phyloP scores from a whole-genome alignment of 2,329 filamentous ascomycete species.

The Conoideocrella luteorostrata region DNA sequence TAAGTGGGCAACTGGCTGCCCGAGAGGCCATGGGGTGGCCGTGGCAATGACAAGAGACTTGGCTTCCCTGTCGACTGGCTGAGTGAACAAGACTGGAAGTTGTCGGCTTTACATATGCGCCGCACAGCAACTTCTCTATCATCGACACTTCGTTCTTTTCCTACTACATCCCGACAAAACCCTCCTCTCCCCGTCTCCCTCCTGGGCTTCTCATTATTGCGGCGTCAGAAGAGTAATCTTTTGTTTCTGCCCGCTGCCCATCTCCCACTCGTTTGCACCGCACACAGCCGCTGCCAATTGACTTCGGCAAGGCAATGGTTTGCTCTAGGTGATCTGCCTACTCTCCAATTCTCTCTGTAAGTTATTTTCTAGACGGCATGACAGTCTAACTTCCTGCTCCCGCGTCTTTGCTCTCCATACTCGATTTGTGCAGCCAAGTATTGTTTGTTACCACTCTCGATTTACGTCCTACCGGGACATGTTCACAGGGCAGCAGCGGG shows the following conservation, averaged over 20 bases:
- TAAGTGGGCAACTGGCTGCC: no score
- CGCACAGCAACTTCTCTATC: slow-evolving; percentile 5
- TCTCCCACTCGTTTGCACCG: slow-evolving; percentile 6
- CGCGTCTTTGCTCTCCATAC: no score
- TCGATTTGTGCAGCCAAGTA: no score
- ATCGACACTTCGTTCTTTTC: not conserved
- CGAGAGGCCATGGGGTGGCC: no score
- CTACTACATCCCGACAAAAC: slow-evolving; percentile 1
- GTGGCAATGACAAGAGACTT: no score
- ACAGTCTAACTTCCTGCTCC: no score
- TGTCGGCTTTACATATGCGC: not conserved
- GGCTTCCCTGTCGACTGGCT: no score
- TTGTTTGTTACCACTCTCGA: no score
- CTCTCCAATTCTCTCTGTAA: slow-evolving; percentile 17
- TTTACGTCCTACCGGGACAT: no score
- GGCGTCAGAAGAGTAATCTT: slow-evolving; percentile 3
- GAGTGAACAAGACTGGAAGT: no score
- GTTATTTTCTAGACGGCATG: slow-evolving; percentile 5
- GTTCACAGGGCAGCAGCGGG: no score
- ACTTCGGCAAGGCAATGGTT: slow-evolving; percentile 31
- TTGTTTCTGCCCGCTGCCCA: slow-evolving; percentile 1
- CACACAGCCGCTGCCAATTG: slow-evolving; percentile 24
- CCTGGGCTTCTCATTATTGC: not conserved
- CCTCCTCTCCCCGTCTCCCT: not conserved
- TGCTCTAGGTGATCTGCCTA: slow-evolving; percentile 26